phyloP scores from a whole-genome alignment of 306 rosid species.

The Sicyos edulis region DNA sequence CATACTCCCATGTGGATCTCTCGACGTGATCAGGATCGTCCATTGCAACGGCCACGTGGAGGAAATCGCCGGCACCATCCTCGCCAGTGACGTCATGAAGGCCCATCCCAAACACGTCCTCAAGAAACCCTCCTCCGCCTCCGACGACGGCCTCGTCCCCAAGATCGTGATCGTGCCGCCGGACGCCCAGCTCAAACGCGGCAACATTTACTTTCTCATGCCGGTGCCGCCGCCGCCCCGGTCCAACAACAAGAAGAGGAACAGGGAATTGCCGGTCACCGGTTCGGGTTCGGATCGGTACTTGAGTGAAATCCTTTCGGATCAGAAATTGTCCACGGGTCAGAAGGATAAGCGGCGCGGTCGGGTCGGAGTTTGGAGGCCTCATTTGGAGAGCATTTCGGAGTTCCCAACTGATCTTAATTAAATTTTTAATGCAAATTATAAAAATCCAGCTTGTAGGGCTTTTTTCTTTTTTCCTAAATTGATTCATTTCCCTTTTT shows the following conservation, averaged over 20 bases:
- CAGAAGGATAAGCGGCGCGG: conserved; percentile 74
- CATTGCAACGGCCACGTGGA: conserved; percentile 79
- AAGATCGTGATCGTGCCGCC: conserved; percentile 84
- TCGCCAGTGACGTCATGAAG: conserved; percentile 80
- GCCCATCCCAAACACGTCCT: conserved; percentile 81
- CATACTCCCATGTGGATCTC: conserved; percentile 89
- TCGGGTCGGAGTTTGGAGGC: conserved; percentile 88
- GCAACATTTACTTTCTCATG: conserved; percentile 97
- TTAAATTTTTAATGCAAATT: background rate
- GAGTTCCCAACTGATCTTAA: conserved; percentile 63
- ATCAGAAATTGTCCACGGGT: conserved; percentile 52
- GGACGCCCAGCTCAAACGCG: conserved; percentile 83
- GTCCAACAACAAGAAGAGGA: conserved; percentile 31
- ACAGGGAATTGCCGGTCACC: background rate
- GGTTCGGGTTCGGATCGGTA: conserved; percentile 42
- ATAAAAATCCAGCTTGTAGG: background rate
- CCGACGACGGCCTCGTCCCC: conserved; percentile 48
- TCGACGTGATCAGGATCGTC: conserved; percentile 84
- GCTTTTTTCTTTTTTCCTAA: background rate
- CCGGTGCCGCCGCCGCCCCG: conserved; percentile 39
- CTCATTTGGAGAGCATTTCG: conserved; percentile 77
- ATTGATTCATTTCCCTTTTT: conserved; percentile 16
- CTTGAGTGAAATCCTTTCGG: conserved; percentile 73
- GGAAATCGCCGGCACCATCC: conserved; percentile 65
- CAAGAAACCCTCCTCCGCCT: conserved; percentile 60